Evolutionary conservation across 2,329 filamentous ascomycete species (phyloP), one percentile per base, ranked within the genome.

Genomic region (Cylindrodendrum hubeiense): DNA sequence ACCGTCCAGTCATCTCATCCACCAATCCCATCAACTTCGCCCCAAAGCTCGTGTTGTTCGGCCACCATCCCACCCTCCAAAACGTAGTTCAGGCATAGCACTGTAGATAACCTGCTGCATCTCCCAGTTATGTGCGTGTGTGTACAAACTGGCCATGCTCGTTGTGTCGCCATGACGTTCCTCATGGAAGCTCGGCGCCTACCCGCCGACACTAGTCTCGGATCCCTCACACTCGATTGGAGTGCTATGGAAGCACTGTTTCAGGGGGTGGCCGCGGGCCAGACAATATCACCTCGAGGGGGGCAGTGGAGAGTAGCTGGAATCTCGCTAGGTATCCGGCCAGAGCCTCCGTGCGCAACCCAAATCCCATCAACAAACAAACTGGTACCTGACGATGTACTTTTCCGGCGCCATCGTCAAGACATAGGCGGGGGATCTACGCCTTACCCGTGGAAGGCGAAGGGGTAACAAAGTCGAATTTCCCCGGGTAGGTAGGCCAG

Each of bases 201-300:
- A 63, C 62, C 50, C 63, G 63, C 68, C 60, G 61, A 47, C 65
- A 60, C 72, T 74, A 73, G 70, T 44, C 60, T 65, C 22, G 51
- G 51, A 69, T 70, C 60, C 63, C 67, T 61, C 34, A 19, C 60
- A 50, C 30, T 68, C 66, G 61, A 74, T 75, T 72, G 71, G 69
- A 65, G 54, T 62, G 30, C 28, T 21, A 28, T 12, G n/a, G 24
- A 61, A 50, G 54, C 49, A 30, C 53, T 66, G 72, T 74, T 71
- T 75, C 72, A 74, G 72, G 72, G 70, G 72, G 66, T 71, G 60
- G 49, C 66, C 67, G 33, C 64, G 57, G 63, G 61, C 65, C 50
- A 71, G 71, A 68, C 69, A 72, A 62, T 71, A 72, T 70, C 66
- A 54, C 44, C 61, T 65, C 57, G 34, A 50, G 34, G 61, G 63